phyloP scores from a whole-genome alignment of 2,329 filamentous ascomycete genomes.

The Botrytis deweyae region DNA sequence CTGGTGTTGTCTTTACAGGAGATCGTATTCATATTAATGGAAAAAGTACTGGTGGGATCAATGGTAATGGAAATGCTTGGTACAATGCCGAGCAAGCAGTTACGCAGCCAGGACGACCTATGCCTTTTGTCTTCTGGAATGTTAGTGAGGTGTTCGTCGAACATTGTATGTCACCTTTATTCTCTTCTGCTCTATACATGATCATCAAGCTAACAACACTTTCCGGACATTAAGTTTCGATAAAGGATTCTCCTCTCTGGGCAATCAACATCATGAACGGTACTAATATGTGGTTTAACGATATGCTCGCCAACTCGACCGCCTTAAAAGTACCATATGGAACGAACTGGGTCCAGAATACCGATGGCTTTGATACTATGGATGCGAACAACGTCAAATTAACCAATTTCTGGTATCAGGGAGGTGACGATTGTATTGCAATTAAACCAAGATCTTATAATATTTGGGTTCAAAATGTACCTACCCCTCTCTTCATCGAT shows the following conservation, averaged over 20 bases:
- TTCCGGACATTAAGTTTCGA: slow-evolving; percentile 39
- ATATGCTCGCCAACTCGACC: slow-evolving; percentile 52
- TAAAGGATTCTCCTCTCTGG: slow-evolving; percentile 54
- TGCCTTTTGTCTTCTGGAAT: slow-evolving; percentile 60
- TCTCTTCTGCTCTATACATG: background rate
- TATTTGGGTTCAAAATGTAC: slow-evolving; percentile 48
- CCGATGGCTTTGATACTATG: slow-evolving; percentile 58
- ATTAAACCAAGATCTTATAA: slow-evolving; percentile 57
- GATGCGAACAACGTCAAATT: slow-evolving; percentile 51
- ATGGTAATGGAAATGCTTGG: slow-evolving; percentile 56
- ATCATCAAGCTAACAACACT: background rate
- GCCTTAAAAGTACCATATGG: slow-evolving; percentile 51
- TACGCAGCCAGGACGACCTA: slow-evolving; percentile 52
- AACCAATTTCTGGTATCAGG: slow-evolving; percentile 53
- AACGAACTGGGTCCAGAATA: slow-evolving; percentile 55
- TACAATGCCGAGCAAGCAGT: slow-evolving; percentile 49
- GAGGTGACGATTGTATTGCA: slow-evolving; percentile 57
- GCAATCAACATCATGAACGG: slow-evolving; percentile 58
- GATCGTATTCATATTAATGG: slow-evolving; percentile 52
- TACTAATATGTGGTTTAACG: slow-evolving; percentile 51
- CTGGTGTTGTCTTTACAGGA: slow-evolving; percentile 52
- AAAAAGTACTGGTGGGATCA: slow-evolving; percentile 51
- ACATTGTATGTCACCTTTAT: slow-evolving; percentile 42
- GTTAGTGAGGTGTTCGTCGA: slow-evolving; percentile 53
- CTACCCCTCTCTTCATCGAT: background rate